phyloP scores from a whole-genome alignment of 805 yeast species.

The Clavispora phyllophila region DNA sequence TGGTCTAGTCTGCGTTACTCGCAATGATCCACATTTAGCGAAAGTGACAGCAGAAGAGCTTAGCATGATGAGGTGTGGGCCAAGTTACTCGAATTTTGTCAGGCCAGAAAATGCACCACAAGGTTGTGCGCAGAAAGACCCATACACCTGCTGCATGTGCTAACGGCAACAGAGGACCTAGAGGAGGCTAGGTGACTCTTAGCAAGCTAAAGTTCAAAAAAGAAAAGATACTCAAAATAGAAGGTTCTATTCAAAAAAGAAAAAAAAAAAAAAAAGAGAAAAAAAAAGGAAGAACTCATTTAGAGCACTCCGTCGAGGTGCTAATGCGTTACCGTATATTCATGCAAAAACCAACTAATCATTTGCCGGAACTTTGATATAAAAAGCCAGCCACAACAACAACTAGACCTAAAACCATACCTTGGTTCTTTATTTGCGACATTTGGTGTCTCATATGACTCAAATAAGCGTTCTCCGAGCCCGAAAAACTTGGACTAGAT shows the following conservation, averaged over 20 bases:
- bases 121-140: background rate
- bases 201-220: no score
- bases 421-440: slow-evolving; percentile 9
- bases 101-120: background rate
- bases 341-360: background rate
- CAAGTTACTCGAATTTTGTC: background rate
- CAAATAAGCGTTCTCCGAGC: slow-evolving; percentile 1
- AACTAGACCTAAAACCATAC: slow-evolving; percentile 8
- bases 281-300: no score
- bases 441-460: slow-evolving; percentile 4
- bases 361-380: slow-evolving; percentile 7
- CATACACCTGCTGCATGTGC: no score
- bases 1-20: slow-evolving; percentile 7
- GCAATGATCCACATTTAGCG: background rate
- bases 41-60: background rate
- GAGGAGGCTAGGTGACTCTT: no score
- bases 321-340: background rate
- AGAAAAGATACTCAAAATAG: no score
- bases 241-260: no score
- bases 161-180: no score
- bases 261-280: background rate
- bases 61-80: background rate
- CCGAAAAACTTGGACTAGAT: background rate
- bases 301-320: background rate
- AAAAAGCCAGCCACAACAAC: slow-evolving; percentile 14